Conservation (phyloP, 176 grass and related monocot species). For the Guadua angustifolia region DNA sequence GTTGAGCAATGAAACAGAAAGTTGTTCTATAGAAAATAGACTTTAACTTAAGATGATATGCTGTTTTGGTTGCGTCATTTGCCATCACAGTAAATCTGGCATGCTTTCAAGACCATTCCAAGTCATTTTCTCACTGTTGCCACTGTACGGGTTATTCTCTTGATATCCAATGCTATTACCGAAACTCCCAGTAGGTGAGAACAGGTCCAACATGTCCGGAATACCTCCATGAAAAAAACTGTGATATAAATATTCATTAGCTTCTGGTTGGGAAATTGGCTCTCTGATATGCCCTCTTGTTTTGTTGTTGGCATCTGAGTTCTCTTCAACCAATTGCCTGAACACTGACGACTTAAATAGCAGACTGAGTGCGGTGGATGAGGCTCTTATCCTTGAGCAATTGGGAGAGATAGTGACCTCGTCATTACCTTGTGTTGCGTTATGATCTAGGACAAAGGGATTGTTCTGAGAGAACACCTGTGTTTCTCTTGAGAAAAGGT, state of each 20-base stretch:
- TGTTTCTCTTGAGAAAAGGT: neutral
- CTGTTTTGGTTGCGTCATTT: neutral
- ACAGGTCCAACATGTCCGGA: neutral
- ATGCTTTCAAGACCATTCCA: constrained; percentile 19
- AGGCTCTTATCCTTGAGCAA: constrained; percentile 29
- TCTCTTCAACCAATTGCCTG: constrained; percentile 43
- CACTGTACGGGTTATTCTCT: neutral
- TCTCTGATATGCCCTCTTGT: neutral
- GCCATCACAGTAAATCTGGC: neutral
- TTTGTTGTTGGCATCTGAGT: constrained; percentile 27
- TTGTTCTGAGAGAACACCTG: neutral
- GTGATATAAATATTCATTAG: constrained; percentile 9
- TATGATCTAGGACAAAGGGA: constrained; percentile 19
- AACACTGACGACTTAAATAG: constrained; percentile 46
- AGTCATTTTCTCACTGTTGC: neutral
- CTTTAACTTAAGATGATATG: neutral
- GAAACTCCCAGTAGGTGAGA: neutral
- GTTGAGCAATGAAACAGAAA: neutral
- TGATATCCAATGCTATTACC: constrained; percentile 6
- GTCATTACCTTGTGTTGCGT: constrained; percentile 7
- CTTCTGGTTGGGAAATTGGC: neutral
- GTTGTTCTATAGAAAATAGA: neutral
- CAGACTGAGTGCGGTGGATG: constrained; percentile 35
- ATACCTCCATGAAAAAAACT: neutral
- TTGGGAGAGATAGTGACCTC: neutral